Conservation (phyloP, 768 basidiomycete genomes). For the Rhizopogon sp. region DNA sequence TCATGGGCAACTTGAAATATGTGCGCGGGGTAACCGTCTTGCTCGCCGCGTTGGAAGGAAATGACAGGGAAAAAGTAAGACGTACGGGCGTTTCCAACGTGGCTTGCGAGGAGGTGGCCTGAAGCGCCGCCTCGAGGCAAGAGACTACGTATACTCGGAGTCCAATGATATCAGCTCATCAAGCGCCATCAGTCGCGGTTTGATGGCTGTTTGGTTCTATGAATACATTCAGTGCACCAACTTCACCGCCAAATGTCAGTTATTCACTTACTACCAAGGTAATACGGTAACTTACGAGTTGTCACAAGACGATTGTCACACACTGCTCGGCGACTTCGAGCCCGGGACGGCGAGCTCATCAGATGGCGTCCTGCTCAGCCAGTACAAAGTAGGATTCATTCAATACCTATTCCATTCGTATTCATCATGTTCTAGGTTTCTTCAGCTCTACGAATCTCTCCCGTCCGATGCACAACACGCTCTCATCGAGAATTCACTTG, state of each 20-base stretch:
- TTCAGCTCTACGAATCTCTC: slow-evolving; percentile 42
- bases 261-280: no score
- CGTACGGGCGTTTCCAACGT: slow-evolving; percentile 66
- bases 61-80: slow-evolving; percentile 21
- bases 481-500: slow-evolving; percentile 46
- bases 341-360: background rate
- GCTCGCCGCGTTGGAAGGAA: slow-evolving; percentile 15
- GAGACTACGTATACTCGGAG: slow-evolving; percentile 1
- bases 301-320: background rate
- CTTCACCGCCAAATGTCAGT: no score
- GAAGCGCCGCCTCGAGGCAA: slow-evolving; percentile 39
- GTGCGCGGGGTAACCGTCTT: slow-evolving; percentile 12
- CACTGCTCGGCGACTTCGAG: no score
- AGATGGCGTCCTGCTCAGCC: slow-evolving; percentile 12
- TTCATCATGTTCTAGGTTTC: slow-evolving; percentile 31
- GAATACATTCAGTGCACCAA: no score
- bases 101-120: slow-evolving; percentile 37
- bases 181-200: background rate
- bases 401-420: background rate
- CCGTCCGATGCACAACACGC: slow-evolving; percentile 47
- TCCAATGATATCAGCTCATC: slow-evolving; percentile 1
- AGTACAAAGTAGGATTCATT: slow-evolving; percentile 10
- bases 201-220: no score
- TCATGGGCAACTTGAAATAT: slow-evolving; percentile 35
- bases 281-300: no score